Base-by-base conservation (phyloP, 495 filamentous ascomycete species). In the Tetracladium marchalianum region DNA sequence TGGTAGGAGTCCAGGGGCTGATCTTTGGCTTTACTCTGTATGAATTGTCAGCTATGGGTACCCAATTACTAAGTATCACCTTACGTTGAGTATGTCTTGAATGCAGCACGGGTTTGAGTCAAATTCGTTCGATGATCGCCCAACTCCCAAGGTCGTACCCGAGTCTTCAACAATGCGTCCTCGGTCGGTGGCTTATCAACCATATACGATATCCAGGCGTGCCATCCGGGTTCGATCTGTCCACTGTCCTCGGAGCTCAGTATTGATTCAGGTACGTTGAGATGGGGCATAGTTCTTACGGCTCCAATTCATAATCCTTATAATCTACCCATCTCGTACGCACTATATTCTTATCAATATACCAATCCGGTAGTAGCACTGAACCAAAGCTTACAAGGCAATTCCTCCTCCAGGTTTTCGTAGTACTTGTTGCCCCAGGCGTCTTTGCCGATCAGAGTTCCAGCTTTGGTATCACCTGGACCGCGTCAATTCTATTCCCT, bases 271-370 rank as follows among this genome's bases (percentile, higher is more conserved):
- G 15, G 18, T 17, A 24, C 17, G 18, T 27, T 13, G 11, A 35
- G 1, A 16, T 33, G 27, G 6, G 12, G 10, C 38, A 36, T 9
- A n/a, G 12, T n/a, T 56, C 77, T 50, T 74, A 90, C 74, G 92
- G 70, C 55, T 95, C 86, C 58, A 71, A 90, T 73, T 95, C 87
- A 50, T 82, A 69, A 57, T 83, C 73, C 69, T 85, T 88, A 74
- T 90, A 97, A 66, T 97, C 92, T 40, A 98, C 85, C 92, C 93
- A 97, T 75, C 93, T 80, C 56, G 92, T 97, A 47, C 93, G 82
- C 57, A 97, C 90, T 97, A 52, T 22, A 33, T 39, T 13, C 11
- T 0, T 11, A 43, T 72, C 43, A 71, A 59, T 32, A 17, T 8
- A 11, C 13, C 11, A 0, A n/a, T 15, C 11, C 40, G 17, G 1